phyloP scores from a whole-genome alignment of 2,329 filamentous ascomycete species.

The Myriosclerotinia scirpicola region DNA sequence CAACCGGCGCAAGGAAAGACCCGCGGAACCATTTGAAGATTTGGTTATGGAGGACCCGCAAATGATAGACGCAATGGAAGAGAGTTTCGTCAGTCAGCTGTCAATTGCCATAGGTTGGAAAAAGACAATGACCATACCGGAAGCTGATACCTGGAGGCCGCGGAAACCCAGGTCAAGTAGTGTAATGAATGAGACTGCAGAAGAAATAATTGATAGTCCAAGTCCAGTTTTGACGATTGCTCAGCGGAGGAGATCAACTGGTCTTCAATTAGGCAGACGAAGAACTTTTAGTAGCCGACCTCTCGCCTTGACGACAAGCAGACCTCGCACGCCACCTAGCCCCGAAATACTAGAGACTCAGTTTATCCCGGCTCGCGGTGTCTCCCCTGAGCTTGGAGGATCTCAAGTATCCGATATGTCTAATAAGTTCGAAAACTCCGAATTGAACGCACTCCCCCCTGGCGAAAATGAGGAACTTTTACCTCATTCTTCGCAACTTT shows the following conservation, averaged over 20 bases:
- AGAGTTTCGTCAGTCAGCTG: neutral
- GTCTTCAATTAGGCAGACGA: neutral
- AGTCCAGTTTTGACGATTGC: conserved; percentile 1
- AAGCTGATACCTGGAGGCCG: conserved; percentile 27
- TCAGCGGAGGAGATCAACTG: conserved; percentile 7
- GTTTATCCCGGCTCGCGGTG: too few relatives aligned
- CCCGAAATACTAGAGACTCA: conserved; percentile 3
- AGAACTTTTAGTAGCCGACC: conserved; percentile 17
- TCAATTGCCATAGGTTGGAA: neutral
- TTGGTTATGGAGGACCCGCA: conserved; percentile 10
- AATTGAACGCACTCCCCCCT: neutral
- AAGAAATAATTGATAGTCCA: conserved; percentile 30
- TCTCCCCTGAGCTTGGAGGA: conserved; percentile 16
- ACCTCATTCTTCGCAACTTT: conserved; percentile 19
- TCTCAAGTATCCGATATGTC: neutral
- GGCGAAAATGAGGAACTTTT: neutral
- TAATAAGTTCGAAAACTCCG: neutral
- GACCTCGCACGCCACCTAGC: neutral
- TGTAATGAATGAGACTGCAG: conserved; percentile 28
- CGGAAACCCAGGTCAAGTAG: conserved; percentile 23
- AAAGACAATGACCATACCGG: neutral
- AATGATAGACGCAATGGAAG: conserved; percentile 6
- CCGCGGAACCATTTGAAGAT: neutral
- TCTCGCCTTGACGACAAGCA: neutral
- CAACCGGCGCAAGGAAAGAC: neutral